Base-by-base conservation (phyloP, 352 stramenopile species). In the Globisporangium orthogonon region DNA sequence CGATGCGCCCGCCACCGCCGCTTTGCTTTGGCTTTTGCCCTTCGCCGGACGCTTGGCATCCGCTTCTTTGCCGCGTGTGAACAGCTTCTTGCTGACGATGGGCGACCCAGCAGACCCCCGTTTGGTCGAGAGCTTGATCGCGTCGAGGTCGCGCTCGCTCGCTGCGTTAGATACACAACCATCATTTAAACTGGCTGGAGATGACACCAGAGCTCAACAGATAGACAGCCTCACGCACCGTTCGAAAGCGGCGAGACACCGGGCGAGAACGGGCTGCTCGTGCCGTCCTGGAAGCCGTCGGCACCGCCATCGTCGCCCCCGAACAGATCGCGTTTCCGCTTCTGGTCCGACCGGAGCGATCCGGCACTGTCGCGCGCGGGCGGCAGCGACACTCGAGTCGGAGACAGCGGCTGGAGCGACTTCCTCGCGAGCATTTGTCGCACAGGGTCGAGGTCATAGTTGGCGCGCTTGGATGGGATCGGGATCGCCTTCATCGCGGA, bases 201-300 rank as follows among this genome's bases (percentile, higher is more conserved):
- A 41, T 41, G 33, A 5, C 7, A 49, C 6, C 29, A 11, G 52
- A 13, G 3, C 4, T 15, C 40, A 56, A 54, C 10, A 43, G 50
- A 44, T 17, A 18, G 10, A n/a, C 62, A 29, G 23, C 23, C 23
- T 23, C 23, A 60, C 69, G 39, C 62, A 86, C 76, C 67, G 52
- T 89, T 87, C 0, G 79, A 89, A 1, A 91, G 35, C 3, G 82
- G 82, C 0, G 78, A 89, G n/a, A 89, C 49, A n/a, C 86, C 69
- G 49, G 85, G 69, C 0, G 75, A 73, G 56, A 91, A 89, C 15
- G 82, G 82, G 14, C 77, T 89, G 9, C 47, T 50, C 29, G 63
- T 60, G n/a, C 65, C 67, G 40, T 66, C 63, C 44, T 30, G 44
- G 58, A 79, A 87, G n/a, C 73, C 73, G 5, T 18, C 35, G 29